A percentile compares a stretch with the other conserved stretches of the same genome.
Evolutionary conservation across 306 rosid species (phyloP).

Genomic region (Vicia villosa): DNA sequence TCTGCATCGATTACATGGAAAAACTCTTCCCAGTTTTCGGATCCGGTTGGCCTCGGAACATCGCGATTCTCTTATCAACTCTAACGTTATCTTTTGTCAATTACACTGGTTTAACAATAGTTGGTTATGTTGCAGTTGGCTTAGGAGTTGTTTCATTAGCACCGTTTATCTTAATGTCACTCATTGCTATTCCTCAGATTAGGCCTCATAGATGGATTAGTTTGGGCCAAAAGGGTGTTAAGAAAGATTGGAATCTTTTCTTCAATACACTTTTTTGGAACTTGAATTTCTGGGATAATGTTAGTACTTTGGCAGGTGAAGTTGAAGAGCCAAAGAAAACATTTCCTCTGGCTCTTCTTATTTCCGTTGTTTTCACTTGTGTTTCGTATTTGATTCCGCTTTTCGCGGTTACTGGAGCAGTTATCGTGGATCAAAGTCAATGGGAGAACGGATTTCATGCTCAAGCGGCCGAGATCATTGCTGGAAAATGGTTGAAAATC

Average conservation of each 20-base stretch:
- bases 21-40: conserved; percentile 30
- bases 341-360: conserved; percentile 38
- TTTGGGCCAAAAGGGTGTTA: conserved; percentile 41
- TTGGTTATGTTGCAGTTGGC: conserved; percentile 36
- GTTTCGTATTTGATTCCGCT: conserved; percentile 45
- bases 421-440: conserved; percentile 33
- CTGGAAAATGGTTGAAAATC: conserved; percentile 56
- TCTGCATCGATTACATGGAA: conserved; percentile 40
- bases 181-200: conserved; percentile 42
- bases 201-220: conserved; percentile 37
- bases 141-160: conserved; percentile 23
- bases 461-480: conserved; percentile 54
- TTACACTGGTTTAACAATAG: conserved; percentile 38
- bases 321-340: conserved; percentile 42
- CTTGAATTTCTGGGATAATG: conserved; percentile 48
- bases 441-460: conserved; percentile 57
- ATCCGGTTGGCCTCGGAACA: conserved; percentile 41
- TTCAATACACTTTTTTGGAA: conserved; percentile 47
- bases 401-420: conserved; percentile 41
- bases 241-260: conserved; percentile 44
- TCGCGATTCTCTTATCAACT: conserved; percentile 21
- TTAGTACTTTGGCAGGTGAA: conserved; percentile 47
- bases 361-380: conserved; percentile 45
- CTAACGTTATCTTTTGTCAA: conserved; percentile 36
- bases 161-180: conserved; percentile 38